These are phyloP conservation scores for Pholiota conissans DNA, from an alignment of 768 basidiomycete genomes.

Conservation along the genomic window DNA sequence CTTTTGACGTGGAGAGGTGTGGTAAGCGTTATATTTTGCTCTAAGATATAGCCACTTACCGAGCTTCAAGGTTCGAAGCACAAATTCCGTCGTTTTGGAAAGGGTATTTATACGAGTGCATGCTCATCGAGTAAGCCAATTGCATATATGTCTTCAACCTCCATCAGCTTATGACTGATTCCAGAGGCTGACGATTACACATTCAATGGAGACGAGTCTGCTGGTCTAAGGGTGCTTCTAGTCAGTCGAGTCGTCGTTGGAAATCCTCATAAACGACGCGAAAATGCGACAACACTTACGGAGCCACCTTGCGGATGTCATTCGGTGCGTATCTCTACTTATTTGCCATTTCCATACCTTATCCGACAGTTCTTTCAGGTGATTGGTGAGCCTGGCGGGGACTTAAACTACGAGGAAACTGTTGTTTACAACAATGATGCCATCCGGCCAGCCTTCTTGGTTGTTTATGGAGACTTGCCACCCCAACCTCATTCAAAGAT, in stretches of 20 bases:
- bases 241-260: slow-evolving; percentile 68
- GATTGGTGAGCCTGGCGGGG: slow-evolving; percentile 60
- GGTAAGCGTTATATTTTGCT: slow-evolving; percentile 34
- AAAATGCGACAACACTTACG: slow-evolving; percentile 47
- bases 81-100: slow-evolving; percentile 67
- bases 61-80: slow-evolving; percentile 46
- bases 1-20: slow-evolving; percentile 60
- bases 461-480: slow-evolving; percentile 53
- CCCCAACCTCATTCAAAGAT: slow-evolving; percentile 28
- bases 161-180: not conserved
- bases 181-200: slow-evolving; percentile 70
- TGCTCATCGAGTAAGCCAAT: slow-evolving; percentile 65
- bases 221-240: slow-evolving; percentile 49
- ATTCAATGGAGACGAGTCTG: slow-evolving; percentile 38
- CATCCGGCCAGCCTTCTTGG: slow-evolving; percentile 62
- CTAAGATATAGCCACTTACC: not conserved
- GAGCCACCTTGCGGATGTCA: slow-evolving; percentile 59
- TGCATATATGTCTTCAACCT: not conserved
- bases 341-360: slow-evolving; percentile 1
- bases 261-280: slow-evolving; percentile 47
- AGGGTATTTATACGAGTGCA: slow-evolving; percentile 64
- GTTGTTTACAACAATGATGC: slow-evolving; percentile 69
- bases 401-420: slow-evolving; percentile 70
- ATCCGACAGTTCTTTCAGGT: slow-evolving; percentile 35
- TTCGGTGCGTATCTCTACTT: slow-evolving; percentile 43